Conservation (phyloP, 2,329 filamentous ascomycete species). For the Alternaria consortialis region DNA sequence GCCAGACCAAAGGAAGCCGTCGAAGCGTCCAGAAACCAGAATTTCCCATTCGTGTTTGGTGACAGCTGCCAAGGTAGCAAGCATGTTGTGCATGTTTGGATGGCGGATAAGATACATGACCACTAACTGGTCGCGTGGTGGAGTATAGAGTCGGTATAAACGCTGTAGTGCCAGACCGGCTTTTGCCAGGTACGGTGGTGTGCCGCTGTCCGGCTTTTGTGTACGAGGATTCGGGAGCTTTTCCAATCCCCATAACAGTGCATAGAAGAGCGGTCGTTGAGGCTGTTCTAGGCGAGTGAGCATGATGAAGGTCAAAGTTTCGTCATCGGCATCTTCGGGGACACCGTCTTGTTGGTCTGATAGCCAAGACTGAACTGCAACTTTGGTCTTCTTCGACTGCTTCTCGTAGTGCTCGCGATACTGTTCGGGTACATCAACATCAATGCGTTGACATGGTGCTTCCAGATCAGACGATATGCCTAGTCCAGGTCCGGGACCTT, state of each 20-base stretch:
- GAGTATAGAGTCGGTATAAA: constrained; percentile 76
- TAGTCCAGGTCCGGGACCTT: constrained; percentile 61
- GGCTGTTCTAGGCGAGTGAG: constrained; percentile 82
- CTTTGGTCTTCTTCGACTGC: constrained; percentile 90
- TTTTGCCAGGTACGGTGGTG: constrained; percentile 78
- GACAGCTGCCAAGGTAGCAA: constrained; percentile 87
- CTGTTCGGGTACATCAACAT: constrained; percentile 93
- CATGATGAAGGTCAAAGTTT: constrained; percentile 92
- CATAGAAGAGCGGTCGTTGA: constrained; percentile 82
- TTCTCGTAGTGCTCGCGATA: constrained; percentile 91
- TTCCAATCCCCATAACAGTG: constrained; percentile 71
- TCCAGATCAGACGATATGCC: constrained; percentile 61
- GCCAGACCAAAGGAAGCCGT: constrained; percentile 94
- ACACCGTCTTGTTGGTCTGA: constrained; percentile 79
- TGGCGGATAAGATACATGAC: constrained; percentile 88
- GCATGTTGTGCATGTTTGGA: constrained; percentile 80
- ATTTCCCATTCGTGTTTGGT: constrained; percentile 97
- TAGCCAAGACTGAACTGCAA: constrained; percentile 91
- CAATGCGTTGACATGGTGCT: constrained; percentile 77
- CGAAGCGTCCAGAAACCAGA: constrained; percentile 89
- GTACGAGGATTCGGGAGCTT: constrained; percentile 65
- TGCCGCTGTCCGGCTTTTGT: constrained; percentile 70
- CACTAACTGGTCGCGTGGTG: constrained; percentile 84
- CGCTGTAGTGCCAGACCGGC: constrained; percentile 82
- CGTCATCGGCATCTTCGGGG: constrained; percentile 90